Evolutionary conservation across 805 yeast species (phyloP), one percentile per base, ranked within the genome.

Genomic region (Kregervanrija fluxuum): DNA sequence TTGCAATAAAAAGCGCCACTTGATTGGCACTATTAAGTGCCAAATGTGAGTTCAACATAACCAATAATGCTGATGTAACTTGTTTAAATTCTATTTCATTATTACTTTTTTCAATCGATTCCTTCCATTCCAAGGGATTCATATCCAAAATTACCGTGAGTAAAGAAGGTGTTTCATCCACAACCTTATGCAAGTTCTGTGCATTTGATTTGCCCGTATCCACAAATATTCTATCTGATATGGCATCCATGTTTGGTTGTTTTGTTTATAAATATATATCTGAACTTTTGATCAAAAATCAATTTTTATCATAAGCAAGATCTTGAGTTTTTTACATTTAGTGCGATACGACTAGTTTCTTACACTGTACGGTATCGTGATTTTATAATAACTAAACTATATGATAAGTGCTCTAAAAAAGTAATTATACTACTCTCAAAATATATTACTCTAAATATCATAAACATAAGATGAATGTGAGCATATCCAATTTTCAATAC

Each of bases 21-120:
- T 77, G 77, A 61, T 93, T 93, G 33, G 89, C 79, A 53, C 85
- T 85, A 62, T 86, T 86, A 41, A 87, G 70, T 0, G 98, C 82
- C 39, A 93, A 61, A 61, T 93, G 99, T 1, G 95, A 89, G 61
- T 93, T 93, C 42, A 90, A 61, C 55, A 84, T 80, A 17, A 93
- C 88, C 31, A 88, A 63, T 8, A 90, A 57, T 2, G 90, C 69
- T 49, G 83, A 74, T 6, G 84, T 62, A 8, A 83, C 79, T 37
- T 80, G 79, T 48, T 75, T 71, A 16, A 87, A 62, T 37, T 78
- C 57, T n/a, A 74, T 61, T 47, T 68, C 69, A 4, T 46, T 47
- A 4, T 44, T 42, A 38, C 73, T 73, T 66, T 67, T 43, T 28
- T 50, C 52, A 16, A 35, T 40, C 13, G 74, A 57, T 35, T 65